These are phyloP conservation scores for Trypanosoma melophagium DNA, from an alignment of 208 protist genomes.

Conservation along the genomic window DNA sequence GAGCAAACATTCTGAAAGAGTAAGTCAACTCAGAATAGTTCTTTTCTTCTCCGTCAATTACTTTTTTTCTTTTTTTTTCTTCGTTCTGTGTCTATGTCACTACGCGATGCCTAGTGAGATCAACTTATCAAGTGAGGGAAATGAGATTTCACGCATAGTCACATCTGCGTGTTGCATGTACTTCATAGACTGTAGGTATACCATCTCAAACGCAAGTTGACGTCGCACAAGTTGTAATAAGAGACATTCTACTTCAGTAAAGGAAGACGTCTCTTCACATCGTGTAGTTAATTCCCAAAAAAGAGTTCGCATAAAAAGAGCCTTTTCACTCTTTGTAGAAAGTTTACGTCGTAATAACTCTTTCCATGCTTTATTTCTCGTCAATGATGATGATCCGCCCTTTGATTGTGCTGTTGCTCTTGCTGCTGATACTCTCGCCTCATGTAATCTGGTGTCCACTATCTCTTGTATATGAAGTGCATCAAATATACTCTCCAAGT, in stretches of 20 bases:
- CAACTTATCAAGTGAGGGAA: constrained; percentile 6
- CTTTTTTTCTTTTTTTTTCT: background rate
- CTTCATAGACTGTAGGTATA: constrained; percentile 9
- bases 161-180: constrained; percentile 12
- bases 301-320: constrained; percentile 10
- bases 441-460: background rate
- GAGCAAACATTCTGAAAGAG: too few relatives aligned
- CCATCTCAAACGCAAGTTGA: constrained; percentile 11
- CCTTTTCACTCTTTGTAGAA: constrained; percentile 16
- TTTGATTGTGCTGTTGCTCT: background rate
- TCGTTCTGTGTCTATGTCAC: background rate
- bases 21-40: background rate
- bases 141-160: constrained; percentile 4
- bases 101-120: constrained; percentile 12
- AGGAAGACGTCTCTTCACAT: background rate
- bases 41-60: background rate
- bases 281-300: constrained; percentile 15
- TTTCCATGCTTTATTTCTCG: constrained; percentile 4
- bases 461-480: constrained; percentile 3
- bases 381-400: background rate
- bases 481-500: constrained; percentile 11
- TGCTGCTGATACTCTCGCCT: background rate
- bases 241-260: constrained; percentile 1
- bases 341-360: background rate
- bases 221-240: background rate